Evolutionary conservation across 2,329 filamentous ascomycete genomes (phyloP), one percentile per base, ranked within the genome.

Genomic region (Fusarium sp.): DNA sequence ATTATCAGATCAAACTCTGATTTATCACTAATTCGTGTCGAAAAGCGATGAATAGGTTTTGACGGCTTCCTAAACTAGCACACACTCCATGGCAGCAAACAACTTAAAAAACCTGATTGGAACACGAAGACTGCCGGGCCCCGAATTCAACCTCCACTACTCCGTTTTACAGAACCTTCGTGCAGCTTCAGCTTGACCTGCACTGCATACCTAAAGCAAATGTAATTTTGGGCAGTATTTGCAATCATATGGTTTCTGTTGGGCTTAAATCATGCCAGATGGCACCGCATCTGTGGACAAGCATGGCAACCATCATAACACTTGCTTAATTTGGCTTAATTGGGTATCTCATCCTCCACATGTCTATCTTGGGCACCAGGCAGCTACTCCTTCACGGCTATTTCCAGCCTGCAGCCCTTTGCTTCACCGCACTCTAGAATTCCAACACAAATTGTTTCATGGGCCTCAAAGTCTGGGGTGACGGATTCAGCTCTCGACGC

Each of bases 231-330:
- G 74, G 72, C 73, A 70, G 58, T 71, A 56, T 67, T 68, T 45
- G 69, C 55, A 61, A 67, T 73, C 67, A 63, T 58, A 64, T 68
- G 67, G 44, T 13, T 55, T 60, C 46, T 50, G 69, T 77, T 77
- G 72, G 76, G 68, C 69, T 67, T 65, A 64, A 74, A 76, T 64
- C 54, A 66, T 81, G 84, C 83, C 83, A 86, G 83, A 82, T 86
- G 84, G 83, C 83, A 81, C 73, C 69, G 77, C 78, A 75, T 82
- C 80, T 80, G 81, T 85, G 84, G 83, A 81, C 75, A 77, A 20
- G 78, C 72, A 75, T 70, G 66, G 67, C 69, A 67, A 48, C 71
- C 71, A 70, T 63, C 57, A 70, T 61, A 60, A 60, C 69, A 66
- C 69, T 62, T 64, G 65, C 59, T 64, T 60, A 61, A 69, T 59